Conservation (phyloP, 2,329 filamentous ascomycete species). For the Cylindrodendrum hubeiense region DNA sequence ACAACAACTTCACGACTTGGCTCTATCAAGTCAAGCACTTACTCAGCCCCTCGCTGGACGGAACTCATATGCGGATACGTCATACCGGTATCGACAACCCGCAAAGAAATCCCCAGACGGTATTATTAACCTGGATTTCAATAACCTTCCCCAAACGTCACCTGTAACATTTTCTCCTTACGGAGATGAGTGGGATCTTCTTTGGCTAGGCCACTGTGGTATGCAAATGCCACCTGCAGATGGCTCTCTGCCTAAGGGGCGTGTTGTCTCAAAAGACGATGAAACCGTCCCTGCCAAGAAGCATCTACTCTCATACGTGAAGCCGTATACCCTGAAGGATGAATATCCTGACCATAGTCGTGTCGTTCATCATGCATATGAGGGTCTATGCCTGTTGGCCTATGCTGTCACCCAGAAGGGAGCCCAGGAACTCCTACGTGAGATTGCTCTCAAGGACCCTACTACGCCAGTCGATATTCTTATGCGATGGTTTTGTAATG, state of each 20-base stretch:
- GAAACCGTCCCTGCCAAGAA: conserved; percentile 49
- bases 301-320: conserved; percentile 50
- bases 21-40: conserved; percentile 51
- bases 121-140: conserved; percentile 26
- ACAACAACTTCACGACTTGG: conserved; percentile 58
- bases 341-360: conserved; percentile 57
- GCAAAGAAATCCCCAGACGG: neutral
- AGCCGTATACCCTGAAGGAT: conserved; percentile 50
- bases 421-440: conserved; percentile 56
- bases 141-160: conserved; percentile 31
- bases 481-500: conserved; percentile 61
- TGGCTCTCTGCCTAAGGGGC: conserved; percentile 42
- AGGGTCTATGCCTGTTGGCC: conserved; percentile 55
- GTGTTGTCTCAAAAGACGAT: conserved; percentile 50
- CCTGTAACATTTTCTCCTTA: conserved; percentile 54
- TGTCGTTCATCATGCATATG: conserved; percentile 56
- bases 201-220: conserved; percentile 65
- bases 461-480: conserved; percentile 58
- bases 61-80: conserved; percentile 41
- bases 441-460: conserved; percentile 56
- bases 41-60: conserved; percentile 44
- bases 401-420: conserved; percentile 61
- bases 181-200: conserved; percentile 64
- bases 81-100: conserved; percentile 31
- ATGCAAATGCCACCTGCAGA: conserved; percentile 45